Evolutionary conservation across 352 stramenopile genomes (phyloP).

Genomic region (Phytophthora tentaculata): DNA sequence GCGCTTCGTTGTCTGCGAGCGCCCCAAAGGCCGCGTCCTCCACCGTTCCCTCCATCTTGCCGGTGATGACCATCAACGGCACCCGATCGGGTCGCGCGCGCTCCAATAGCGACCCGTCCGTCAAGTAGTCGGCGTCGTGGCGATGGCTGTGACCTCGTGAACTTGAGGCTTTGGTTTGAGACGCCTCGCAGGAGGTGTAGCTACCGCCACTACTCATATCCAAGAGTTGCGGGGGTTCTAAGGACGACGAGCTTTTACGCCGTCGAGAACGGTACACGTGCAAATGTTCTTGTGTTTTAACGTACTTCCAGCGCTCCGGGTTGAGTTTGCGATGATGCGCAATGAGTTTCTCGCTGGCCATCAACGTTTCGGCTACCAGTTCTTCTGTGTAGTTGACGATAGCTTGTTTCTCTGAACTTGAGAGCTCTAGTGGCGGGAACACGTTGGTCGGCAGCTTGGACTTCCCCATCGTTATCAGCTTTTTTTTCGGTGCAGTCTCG

Average conservation of each 20-base stretch:
- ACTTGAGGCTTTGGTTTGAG: slow-evolving; percentile 20
- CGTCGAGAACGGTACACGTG: slow-evolving; percentile 44
- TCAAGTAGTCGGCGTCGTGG: slow-evolving; percentile 39
- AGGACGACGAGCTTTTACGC: slow-evolving; percentile 23
- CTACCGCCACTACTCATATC: slow-evolving; percentile 25
- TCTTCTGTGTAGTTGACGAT: slow-evolving; percentile 44
- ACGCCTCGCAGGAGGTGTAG: slow-evolving; percentile 21
- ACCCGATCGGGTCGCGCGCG: slow-evolving; percentile 27
- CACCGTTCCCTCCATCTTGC: slow-evolving; percentile 43
- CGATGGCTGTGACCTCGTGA: slow-evolving; percentile 14
- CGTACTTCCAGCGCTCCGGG: slow-evolving; percentile 40
- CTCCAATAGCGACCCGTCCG: slow-evolving; percentile 39
- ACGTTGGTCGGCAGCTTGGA: slow-evolving; percentile 34
- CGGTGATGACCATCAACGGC: slow-evolving; percentile 38
- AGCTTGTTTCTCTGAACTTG: slow-evolving; percentile 21
- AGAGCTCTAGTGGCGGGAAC: slow-evolving; percentile 32
- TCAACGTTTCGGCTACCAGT: slow-evolving; percentile 37
- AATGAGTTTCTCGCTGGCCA: slow-evolving; percentile 39
- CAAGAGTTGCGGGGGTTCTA: slow-evolving; percentile 18
- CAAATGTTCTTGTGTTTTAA: slow-evolving; percentile 38
- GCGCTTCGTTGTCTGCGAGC: slow-evolving; percentile 39
- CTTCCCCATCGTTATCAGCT: slow-evolving; percentile 20
- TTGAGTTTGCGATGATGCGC: slow-evolving; percentile 38
- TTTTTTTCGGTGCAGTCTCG: background rate
- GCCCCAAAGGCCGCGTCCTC: slow-evolving; percentile 45